phyloP scores from a whole-genome alignment of 306 rosid genomes.

The Vachellia pachyceras region DNA sequence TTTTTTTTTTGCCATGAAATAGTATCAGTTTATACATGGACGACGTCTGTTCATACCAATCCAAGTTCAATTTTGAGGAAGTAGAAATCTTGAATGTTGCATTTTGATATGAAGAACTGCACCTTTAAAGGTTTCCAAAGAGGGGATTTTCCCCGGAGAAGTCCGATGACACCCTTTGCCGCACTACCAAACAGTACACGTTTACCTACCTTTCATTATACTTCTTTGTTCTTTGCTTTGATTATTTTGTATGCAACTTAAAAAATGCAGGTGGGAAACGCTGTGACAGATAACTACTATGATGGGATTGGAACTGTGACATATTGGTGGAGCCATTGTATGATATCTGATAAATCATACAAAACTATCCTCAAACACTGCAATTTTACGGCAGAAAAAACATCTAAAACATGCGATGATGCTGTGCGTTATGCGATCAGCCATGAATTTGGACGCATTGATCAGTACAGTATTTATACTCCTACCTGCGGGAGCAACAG shows the following conservation, averaged over 20 bases:
- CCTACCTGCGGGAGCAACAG: slow-evolving; percentile 43
- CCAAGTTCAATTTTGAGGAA: background rate
- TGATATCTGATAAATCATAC: slow-evolving; percentile 67
- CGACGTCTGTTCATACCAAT: background rate
- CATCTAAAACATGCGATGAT: slow-evolving; percentile 48
- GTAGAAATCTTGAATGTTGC: background rate
- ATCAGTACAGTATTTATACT: slow-evolving; percentile 69
- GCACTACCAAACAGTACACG: background rate
- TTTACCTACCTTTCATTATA: background rate
- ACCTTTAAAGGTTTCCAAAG: background rate
- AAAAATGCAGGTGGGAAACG: slow-evolving; percentile 68
- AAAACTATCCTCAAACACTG: slow-evolving; percentile 56
- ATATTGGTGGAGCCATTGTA: slow-evolving; percentile 68
- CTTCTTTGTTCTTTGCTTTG: background rate
- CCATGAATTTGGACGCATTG: slow-evolving; percentile 56
- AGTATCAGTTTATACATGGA: background rate
- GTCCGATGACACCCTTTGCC: background rate
- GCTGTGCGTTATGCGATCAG: slow-evolving; percentile 46
- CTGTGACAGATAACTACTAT: slow-evolving; percentile 56
- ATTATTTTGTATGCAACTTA: background rate
- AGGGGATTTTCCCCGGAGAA: background rate
- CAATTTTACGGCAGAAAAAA: slow-evolving; percentile 43
- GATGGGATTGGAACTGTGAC: slow-evolving; percentile 65
- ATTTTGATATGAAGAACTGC: too few species aligned
- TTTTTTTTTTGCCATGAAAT: too few species aligned